phyloP scores from a whole-genome alignment of 306 rosid species.

The Rosa rugosa region DNA sequence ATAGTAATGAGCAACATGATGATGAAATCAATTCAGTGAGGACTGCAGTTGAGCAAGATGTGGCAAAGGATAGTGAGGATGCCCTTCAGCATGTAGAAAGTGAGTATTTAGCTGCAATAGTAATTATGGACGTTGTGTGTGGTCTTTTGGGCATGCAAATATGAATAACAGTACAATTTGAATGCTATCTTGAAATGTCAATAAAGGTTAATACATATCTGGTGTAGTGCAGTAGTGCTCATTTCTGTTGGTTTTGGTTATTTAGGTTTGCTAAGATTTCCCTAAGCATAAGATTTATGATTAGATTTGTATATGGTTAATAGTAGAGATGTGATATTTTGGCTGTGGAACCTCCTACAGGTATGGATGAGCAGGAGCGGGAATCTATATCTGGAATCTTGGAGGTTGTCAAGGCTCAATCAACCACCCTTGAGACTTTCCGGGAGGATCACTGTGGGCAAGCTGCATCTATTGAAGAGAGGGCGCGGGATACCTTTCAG shows the following conservation, averaged over 20 bases:
- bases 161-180: not conserved
- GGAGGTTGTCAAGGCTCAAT: slow-evolving; percentile 47
- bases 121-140: not conserved
- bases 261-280: not conserved
- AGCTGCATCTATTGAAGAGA: slow-evolving; percentile 58
- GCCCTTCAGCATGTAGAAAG: slow-evolving; percentile 56
- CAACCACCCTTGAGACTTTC: slow-evolving; percentile 51
- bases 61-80: slow-evolving; percentile 53
- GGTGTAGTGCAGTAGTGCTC: not conserved
- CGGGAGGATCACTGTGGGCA: slow-evolving; percentile 62
- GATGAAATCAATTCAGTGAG: slow-evolving; percentile 63
- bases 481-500: slow-evolving; percentile 58
- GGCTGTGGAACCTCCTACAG: slow-evolving; percentile 36
- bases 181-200: not conserved
- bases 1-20: slow-evolving; percentile 63
- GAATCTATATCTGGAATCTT: slow-evolving; percentile 50
- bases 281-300: not conserved
- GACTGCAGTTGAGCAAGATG: slow-evolving; percentile 61
- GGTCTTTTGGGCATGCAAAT: not conserved
- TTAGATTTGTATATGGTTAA: not conserved
- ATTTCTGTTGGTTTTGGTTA: not conserved
- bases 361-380: slow-evolving; percentile 44
- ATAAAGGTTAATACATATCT: not conserved
- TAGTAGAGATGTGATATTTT: not conserved
- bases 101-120: slow-evolving; percentile 32